Evolutionary conservation across 352 stramenopile species (phyloP), one percentile per base, ranked within the genome.

Genomic region (Pseudoperonospora humuli): DNA sequence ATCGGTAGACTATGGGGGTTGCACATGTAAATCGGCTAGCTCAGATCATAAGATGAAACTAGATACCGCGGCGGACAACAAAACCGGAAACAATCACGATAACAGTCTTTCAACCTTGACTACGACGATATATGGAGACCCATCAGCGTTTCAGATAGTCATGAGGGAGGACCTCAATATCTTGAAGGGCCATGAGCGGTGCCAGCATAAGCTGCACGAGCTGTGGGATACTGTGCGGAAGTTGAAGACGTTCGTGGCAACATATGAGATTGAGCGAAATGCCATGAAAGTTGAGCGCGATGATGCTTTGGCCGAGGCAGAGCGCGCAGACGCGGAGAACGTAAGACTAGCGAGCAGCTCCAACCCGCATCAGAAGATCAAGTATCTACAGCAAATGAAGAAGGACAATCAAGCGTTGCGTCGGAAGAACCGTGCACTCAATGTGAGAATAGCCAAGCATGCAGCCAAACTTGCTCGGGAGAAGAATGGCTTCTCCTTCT

Each of bases 331-430:
- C 64, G 48, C 61, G 10, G 50, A 81, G 27, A 89, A 83, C 41
- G 54, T 67, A 1, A 70, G 65, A 39, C 53, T 89, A 0, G 72
- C 66, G 0, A 61, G 77, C 9, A 83, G 76, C 34, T 66, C 56
- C 51, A 86, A 89, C 48, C 63, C 65, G 3, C 70, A 84, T 43
- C 68, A 80, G 49, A 75, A 75, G 40, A 89, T 86, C 56, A 74
- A 75, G 58, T 89, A 89, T 45, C 26, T 86, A 15, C 57, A 86
- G 53, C 48, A 71, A 18, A 36, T 89, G 13, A 89, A 89, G 46
- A 64, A 70, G 21, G 77, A 89, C 36, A 89, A 89, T 29, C 42
- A 55, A 11, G 52, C 44, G 19, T 42, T 89, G 19, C 45, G 65
- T 13, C 44, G 64, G 28, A 69, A 75, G 36, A 70, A 86, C 21